These are phyloP conservation scores for Diphasiastrum complanatum DNA, from an alignment of 83 land plant species.

Conservation along the genomic window DNA sequence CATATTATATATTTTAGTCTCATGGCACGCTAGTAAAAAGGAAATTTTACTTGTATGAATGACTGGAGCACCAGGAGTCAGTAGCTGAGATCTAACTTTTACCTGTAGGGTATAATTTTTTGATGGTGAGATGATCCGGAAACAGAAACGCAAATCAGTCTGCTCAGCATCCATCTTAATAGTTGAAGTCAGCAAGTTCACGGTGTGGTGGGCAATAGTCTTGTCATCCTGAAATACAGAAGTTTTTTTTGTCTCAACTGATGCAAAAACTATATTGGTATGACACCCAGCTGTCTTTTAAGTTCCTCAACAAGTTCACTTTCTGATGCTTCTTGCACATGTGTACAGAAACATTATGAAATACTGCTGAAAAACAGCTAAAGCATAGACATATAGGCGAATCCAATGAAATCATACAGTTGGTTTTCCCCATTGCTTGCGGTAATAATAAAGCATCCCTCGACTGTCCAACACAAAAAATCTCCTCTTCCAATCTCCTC, in stretches of 20 bases:
- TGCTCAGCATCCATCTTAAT: conserved; percentile 94
- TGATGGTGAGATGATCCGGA: conserved; percentile 74
- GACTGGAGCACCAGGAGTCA: neutral
- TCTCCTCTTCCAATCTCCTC: conserved; percentile 92
- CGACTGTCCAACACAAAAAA: conserved; percentile 95
- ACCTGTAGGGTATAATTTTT: conserved; percentile 57
- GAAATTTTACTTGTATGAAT: neutral
- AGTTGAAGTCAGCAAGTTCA: conserved; percentile 69
- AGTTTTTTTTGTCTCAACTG: too few species aligned
- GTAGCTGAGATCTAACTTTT: neutral
- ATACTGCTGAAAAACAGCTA: too few species aligned
- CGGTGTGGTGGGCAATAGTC: conserved; percentile 48
- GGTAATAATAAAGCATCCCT: conserved; percentile 83
- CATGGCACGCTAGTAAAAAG: too few species aligned
- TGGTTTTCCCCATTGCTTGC: conserved; percentile 62
- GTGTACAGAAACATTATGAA: too few species aligned
- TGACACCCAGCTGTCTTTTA: too few species aligned
- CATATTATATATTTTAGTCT: too few species aligned
- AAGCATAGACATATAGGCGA: too few species aligned
- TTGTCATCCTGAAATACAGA: conserved; percentile 56
- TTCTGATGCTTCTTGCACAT: too few species aligned
- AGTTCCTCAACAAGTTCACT: too few species aligned
- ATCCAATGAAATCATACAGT: conserved; percentile 37
- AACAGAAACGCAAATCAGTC: conserved; percentile 79
- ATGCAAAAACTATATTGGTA: too few species aligned